Conservation (phyloP, 2,329 filamentous ascomycete species). For the Monosporascus sp. region DNA sequence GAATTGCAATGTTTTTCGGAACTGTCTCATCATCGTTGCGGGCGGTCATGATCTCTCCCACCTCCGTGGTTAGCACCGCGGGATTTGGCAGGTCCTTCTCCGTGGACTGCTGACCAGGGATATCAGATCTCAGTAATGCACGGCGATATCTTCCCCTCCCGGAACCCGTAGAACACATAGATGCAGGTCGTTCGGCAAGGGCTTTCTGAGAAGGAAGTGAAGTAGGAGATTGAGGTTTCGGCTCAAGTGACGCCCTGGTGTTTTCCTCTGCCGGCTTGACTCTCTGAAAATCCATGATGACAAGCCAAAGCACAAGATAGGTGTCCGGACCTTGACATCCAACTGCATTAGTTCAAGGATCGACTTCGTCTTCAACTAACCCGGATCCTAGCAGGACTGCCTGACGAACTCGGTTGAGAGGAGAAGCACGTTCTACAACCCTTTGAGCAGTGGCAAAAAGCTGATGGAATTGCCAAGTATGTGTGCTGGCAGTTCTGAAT, state of each 20-base stretch:
- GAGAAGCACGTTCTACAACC: no score
- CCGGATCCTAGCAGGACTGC: no score
- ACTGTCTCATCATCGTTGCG: background rate
- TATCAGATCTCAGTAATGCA: constrained; percentile 17
- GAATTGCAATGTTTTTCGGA: constrained; percentile 3
- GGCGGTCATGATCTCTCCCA: constrained; percentile 1
- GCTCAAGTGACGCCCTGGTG: constrained; percentile 10
- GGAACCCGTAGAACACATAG: constrained; percentile 15
- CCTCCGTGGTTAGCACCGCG: constrained; percentile 16
- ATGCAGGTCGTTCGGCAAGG: constrained; percentile 15
- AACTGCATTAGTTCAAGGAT: background rate
- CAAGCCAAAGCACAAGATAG: background rate
- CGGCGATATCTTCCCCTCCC: constrained; percentile 14
- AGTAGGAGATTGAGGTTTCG: constrained; percentile 9
- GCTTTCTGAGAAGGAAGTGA: constrained; percentile 18
- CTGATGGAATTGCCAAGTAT: no score
- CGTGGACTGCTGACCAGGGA: constrained; percentile 4
- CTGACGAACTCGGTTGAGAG: no score
- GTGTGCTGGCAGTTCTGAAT: no score
- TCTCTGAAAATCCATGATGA: background rate
- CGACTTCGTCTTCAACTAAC: no score
- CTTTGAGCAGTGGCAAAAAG: no score
- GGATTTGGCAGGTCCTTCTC: constrained; percentile 20
- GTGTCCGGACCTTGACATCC: background rate
- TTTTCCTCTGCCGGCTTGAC: background rate